These are phyloP conservation scores for Jatropha podagrica DNA, from an alignment of 441 rosid species.

Conservation along the genomic window DNA sequence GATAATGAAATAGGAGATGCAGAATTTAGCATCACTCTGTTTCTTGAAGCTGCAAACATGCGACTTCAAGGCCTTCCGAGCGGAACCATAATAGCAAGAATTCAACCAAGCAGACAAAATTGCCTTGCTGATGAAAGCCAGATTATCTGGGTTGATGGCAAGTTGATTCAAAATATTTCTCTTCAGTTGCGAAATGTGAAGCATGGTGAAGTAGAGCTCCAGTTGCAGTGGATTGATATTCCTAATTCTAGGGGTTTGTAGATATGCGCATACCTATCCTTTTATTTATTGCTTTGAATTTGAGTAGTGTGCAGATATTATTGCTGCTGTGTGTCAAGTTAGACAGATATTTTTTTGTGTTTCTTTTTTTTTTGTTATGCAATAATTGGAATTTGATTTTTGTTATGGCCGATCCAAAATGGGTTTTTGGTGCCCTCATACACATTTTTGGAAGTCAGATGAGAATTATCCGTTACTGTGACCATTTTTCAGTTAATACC, in stretches of 20 bases:
- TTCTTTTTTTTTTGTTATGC: too few relatives aligned
- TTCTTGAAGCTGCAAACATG: slow-evolving; percentile 55
- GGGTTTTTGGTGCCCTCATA: too few relatives aligned
- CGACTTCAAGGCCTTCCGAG: slow-evolving; percentile 34
- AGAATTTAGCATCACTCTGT: slow-evolving; percentile 55
- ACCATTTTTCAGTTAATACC: too few relatives aligned
- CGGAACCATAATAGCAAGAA: slow-evolving; percentile 52
- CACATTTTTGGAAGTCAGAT: too few relatives aligned
- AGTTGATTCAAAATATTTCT: slow-evolving; percentile 55
- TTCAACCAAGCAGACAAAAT: slow-evolving; percentile 49
- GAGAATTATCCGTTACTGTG: too few relatives aligned
- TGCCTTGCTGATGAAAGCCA: slow-evolving; percentile 66
- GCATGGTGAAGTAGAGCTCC: slow-evolving; percentile 64
- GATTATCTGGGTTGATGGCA: slow-evolving; percentile 47
- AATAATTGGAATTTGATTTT: too few relatives aligned
- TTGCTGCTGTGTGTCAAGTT: too few relatives aligned
- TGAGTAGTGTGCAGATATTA: too few relatives aligned
- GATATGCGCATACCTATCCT: background rate
- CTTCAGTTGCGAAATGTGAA: slow-evolving; percentile 68
- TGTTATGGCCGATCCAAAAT: too few relatives aligned
- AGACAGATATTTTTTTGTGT: too few relatives aligned
- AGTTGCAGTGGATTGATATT: slow-evolving; percentile 71
- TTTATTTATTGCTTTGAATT: too few relatives aligned
- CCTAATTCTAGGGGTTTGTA: slow-evolving; percentile 59
- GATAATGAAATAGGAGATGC: slow-evolving; percentile 96